These are phyloP conservation scores for Pachysandra terminalis DNA, from an alignment of 164 flowering plant genomes.

Conservation along the genomic window DNA sequence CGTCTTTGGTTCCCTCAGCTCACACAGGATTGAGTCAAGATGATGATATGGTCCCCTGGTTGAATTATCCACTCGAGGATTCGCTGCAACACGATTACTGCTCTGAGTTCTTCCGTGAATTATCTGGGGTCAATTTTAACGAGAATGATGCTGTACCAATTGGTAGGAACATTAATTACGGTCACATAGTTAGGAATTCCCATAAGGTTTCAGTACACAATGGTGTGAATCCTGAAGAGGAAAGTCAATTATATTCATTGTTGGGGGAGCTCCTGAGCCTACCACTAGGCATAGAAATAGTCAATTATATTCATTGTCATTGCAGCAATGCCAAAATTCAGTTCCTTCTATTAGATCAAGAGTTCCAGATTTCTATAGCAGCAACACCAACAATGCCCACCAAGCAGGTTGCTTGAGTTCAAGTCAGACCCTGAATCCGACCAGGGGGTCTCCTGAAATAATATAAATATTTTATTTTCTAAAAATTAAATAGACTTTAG, in stretches of 20 bases:
- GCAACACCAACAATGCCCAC: conserved; percentile 17
- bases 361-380: conserved; percentile 24
- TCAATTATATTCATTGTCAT: conserved; percentile 19
- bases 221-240: conserved; percentile 25
- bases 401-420: conserved; percentile 23
- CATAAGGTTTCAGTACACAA: conserved; percentile 19
- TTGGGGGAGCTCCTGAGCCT: conserved; percentile 23
- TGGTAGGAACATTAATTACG: conserved; percentile 25
- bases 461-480: no score
- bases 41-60: conserved; percentile 73
- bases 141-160: conserved; percentile 26
- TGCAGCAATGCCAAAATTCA: conserved; percentile 26
- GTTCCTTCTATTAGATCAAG: conserved; percentile 35
- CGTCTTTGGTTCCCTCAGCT: conserved; percentile 35
- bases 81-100: conserved; percentile 40
- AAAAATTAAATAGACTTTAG: no score
- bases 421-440: conserved; percentile 18
- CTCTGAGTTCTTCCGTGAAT: conserved; percentile 61
- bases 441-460: conserved; percentile 19
- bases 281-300: conserved; percentile 21
- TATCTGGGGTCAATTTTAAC: conserved; percentile 52
- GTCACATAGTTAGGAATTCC: conserved; percentile 21
- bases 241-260: conserved; percentile 20
- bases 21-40: conserved; percentile 48
- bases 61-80: conserved; percentile 54